Evolutionary conservation across 192 early-diverging fungal genomes (phyloP).

Genomic region (Backusella macrospora): DNA sequence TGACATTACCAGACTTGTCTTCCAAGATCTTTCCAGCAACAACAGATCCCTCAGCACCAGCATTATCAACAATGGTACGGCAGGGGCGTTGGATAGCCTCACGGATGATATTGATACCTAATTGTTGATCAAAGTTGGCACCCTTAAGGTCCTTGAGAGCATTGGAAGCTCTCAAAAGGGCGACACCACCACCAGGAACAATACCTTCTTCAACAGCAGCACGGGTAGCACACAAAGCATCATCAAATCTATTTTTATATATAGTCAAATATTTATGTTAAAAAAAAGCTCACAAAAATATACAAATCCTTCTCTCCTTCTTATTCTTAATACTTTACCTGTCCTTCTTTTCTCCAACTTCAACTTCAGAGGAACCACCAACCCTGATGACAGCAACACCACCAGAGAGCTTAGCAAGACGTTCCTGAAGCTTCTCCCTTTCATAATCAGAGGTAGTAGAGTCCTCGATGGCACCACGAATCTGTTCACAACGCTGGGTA

Average conservation of each 20-base stretch:
- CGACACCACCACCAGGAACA: conserved; percentile 97
- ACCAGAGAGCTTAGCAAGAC: conserved; percentile 94
- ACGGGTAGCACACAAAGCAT: conserved; percentile 96
- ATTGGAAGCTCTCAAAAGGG: conserved; percentile 90
- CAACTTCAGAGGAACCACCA: conserved; percentile 95
- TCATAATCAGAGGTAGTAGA: conserved; percentile 91
- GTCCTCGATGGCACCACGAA: conserved; percentile 86
- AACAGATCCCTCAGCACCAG: conserved; percentile 95
- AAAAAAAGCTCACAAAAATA: background rate
- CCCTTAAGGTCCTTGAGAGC: conserved; percentile 79
- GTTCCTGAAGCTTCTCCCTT: conserved; percentile 98
- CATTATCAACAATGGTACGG: conserved; percentile 95
- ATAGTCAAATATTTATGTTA: background rate
- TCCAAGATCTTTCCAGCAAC: conserved; percentile 95
- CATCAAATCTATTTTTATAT: conserved; percentile 66
- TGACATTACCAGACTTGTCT: conserved; percentile 70
- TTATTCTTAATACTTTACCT: conserved; percentile 41
- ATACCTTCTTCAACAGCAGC: conserved; percentile 99
- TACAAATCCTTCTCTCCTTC: background rate
- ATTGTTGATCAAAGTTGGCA: conserved; percentile 98
- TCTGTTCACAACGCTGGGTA: conserved; percentile 93
- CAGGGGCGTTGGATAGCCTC: conserved; percentile 93
- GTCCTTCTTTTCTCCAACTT: conserved; percentile 99
- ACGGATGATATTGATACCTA: conserved; percentile 94
- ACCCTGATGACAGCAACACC: conserved; percentile 99